Percentiles rank a stretch among this genome's conserved stretches.
These are phyloP conservation scores for Trametes punicea DNA, from an alignment of 768 basidiomycete species.

Conservation along the genomic window DNA sequence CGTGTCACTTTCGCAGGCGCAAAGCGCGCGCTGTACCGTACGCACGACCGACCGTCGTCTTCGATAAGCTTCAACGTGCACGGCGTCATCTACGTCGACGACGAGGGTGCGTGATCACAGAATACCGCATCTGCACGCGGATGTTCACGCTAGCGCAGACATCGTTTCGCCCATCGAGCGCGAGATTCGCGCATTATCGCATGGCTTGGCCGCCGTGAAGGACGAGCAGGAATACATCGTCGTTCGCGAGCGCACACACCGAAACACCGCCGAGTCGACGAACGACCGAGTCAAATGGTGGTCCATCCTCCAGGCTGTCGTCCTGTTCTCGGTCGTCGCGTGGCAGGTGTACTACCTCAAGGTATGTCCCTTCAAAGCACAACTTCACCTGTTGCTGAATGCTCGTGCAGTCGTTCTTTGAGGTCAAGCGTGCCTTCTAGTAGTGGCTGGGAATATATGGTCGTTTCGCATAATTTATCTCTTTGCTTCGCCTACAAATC, in stretches of 20 bases:
- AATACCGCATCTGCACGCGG: not conserved
- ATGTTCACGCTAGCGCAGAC: conserved; percentile 39
- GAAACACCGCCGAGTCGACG: conserved; percentile 91
- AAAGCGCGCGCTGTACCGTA: conserved; percentile 97
- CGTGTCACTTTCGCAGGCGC: conserved; percentile 43
- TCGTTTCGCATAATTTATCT: conserved; percentile 19
- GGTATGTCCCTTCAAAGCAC: conserved; percentile 39
- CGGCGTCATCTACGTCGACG: conserved; percentile 89
- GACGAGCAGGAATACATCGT: conserved; percentile 99
- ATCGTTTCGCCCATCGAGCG: conserved; percentile 93
- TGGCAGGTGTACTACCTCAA: conserved; percentile 99
- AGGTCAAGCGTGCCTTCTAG: conserved; percentile 85
- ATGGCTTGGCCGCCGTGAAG: conserved; percentile 84
- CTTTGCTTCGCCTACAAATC: not conserved
- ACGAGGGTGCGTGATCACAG: conserved; percentile 64
- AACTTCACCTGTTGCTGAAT: conserved; percentile 9
- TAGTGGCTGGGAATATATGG: not conserved
- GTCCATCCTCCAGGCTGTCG: conserved; percentile 87
- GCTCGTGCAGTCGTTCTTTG: conserved; percentile 70
- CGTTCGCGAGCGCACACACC: conserved; percentile 85
- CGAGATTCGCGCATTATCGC: conserved; percentile 84
- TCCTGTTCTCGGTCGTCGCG: conserved; percentile 85
- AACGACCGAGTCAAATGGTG: conserved; percentile 99
- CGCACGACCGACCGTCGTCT: conserved; percentile 72
- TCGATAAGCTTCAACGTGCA: conserved; percentile 97